Evolutionary conservation across 2,329 filamentous ascomycete species (phyloP), one percentile per base, ranked within the genome.

Genomic region (Epichloe hybrida): DNA sequence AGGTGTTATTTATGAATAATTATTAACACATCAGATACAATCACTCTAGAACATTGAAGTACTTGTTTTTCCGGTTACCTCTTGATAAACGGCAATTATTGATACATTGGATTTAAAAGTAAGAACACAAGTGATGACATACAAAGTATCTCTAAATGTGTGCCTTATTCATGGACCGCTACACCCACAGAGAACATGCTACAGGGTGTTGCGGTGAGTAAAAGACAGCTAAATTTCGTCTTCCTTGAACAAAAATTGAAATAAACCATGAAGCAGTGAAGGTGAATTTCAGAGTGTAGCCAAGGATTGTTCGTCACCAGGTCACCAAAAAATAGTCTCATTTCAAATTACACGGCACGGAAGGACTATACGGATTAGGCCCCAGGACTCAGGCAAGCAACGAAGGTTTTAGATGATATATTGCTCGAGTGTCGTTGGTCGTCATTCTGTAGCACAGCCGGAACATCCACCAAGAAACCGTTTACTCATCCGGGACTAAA

Each of bases 401-500:
- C 6, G 4, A 13, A 38, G 12, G 5, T 1, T 13, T 38, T 13
- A n/a, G 5, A 13, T n/a, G 36, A 38, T 13, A 38, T n/a, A 13
- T 38, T 7, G 5, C 36, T n/a, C 13, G 12, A 38, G 12, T n/a
- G 15, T 13, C 36, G 36, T 38, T 8, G 12, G 5, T 38, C 36
- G 15, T 31, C 27, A 11, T 11, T 31, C 27, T 31, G 27, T 38
- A n/a, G n/a, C 5, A 38, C 12, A 13, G 36, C 13, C 11, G 20
- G 5, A 17, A 27, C 44, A 8, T 5, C 31, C 9, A 12, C 5
- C 3, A 9, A 31, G 12, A 7, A 21, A 2, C 36, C 11, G 68
- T 84, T 84, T 93, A 97, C 76, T 96, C 87, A 64, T 90, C 85
- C 61, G 91, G 91, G 72, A 97, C 89, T 95, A 59, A 17, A 5